These are phyloP conservation scores for Cladosporium sp. DNA, from an alignment of 2,329 filamentous ascomycete species.

Conservation along the genomic window DNA sequence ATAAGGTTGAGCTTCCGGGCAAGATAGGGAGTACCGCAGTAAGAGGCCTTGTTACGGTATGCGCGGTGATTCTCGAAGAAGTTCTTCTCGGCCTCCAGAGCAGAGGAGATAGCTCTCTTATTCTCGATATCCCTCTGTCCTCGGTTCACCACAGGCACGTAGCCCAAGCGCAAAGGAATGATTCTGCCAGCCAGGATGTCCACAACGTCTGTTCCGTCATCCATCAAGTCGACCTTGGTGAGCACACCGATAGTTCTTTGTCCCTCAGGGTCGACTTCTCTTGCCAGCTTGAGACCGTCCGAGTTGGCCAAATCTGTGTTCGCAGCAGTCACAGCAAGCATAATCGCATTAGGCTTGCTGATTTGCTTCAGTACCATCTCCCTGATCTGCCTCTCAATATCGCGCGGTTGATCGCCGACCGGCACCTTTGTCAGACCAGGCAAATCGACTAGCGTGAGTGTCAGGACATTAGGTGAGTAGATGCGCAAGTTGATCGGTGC, in stretches of 20 bases:
- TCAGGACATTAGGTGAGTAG: slow-evolving; percentile 97
- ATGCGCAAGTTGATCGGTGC: slow-evolving; percentile 96
- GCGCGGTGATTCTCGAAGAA: slow-evolving; percentile 99
- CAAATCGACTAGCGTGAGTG: slow-evolving; percentile 91
- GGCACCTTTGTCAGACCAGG: slow-evolving; percentile 95
- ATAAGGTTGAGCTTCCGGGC: slow-evolving; percentile 97
- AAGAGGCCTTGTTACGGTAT: slow-evolving; percentile 96
- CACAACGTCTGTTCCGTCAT: slow-evolving; percentile 95
- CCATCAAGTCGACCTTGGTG: slow-evolving; percentile 98
- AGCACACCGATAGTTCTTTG: slow-evolving; percentile 97
- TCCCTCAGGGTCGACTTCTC: slow-evolving; percentile 95
- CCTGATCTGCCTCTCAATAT: slow-evolving; percentile 93
- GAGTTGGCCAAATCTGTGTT: slow-evolving; percentile 99
- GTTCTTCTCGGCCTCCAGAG: slow-evolving; percentile 88
- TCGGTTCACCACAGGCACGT: slow-evolving; percentile 96
- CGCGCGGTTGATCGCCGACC: slow-evolving; percentile 90
- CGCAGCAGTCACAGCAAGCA: slow-evolving; percentile 90
- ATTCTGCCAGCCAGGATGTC: slow-evolving; percentile 97
- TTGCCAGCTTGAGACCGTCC: slow-evolving; percentile 90
- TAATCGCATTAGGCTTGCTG: slow-evolving; percentile 96
- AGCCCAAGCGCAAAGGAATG: slow-evolving; percentile 89
- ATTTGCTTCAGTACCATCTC: slow-evolving; percentile 99
- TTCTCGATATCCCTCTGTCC: slow-evolving; percentile 98
- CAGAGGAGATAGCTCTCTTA: slow-evolving; percentile 87
- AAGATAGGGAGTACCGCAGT: slow-evolving; percentile 96